A percentile compares a stretch with the other conserved stretches of the same genome.
phyloP scores from a whole-genome alignment of 495 filamentous ascomycete species.

The Usnea hakonensis region DNA sequence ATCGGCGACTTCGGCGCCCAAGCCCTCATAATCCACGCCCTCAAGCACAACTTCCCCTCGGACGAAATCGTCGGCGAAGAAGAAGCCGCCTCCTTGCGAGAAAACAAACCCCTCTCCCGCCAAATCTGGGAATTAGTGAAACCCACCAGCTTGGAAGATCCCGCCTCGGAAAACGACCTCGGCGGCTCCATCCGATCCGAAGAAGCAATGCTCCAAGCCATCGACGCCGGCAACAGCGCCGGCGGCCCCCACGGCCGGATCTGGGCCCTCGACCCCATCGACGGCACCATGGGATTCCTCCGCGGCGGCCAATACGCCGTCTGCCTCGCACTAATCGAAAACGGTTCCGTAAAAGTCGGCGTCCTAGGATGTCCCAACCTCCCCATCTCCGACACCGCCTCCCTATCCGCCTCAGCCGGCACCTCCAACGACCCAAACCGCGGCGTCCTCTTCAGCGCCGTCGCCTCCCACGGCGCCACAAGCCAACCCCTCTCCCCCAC shows the following conservation, averaged over 20 bases:
- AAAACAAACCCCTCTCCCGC: slow-evolving; percentile 55
- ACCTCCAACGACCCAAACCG: slow-evolving; percentile 64
- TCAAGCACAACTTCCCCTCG: slow-evolving; percentile 78
- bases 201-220: slow-evolving; percentile 73
- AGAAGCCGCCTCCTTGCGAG: slow-evolving; percentile 69
- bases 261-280: slow-evolving; percentile 96
- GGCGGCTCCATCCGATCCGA: slow-evolving; percentile 64
- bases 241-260: slow-evolving; percentile 78
- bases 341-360: slow-evolving; percentile 91
- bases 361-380: slow-evolving; percentile 93
- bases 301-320: slow-evolving; percentile 97
- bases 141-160: slow-evolving; percentile 62
- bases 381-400: slow-evolving; percentile 67
- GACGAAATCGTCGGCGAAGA: slow-evolving; percentile 95
- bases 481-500: slow-evolving; percentile 61
- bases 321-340: slow-evolving; percentile 81
- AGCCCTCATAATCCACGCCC: slow-evolving; percentile 85
- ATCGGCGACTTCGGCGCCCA: slow-evolving; percentile 98
- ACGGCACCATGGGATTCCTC: slow-evolving; percentile 95
- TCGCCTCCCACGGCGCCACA: slow-evolving; percentile 65
- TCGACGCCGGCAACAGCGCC: slow-evolving; percentile 73
- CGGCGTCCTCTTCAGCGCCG: slow-evolving; percentile 79
- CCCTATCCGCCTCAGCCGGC: slow-evolving; percentile 58
- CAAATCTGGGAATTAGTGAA: slow-evolving; percentile 79
- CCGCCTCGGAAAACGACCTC: slow-evolving; percentile 53